A percentile compares a stretch with the other conserved stretches of the same genome.
phyloP scores from a whole-genome alignment of 441 rosid genomes.

The Croton setiger region DNA sequence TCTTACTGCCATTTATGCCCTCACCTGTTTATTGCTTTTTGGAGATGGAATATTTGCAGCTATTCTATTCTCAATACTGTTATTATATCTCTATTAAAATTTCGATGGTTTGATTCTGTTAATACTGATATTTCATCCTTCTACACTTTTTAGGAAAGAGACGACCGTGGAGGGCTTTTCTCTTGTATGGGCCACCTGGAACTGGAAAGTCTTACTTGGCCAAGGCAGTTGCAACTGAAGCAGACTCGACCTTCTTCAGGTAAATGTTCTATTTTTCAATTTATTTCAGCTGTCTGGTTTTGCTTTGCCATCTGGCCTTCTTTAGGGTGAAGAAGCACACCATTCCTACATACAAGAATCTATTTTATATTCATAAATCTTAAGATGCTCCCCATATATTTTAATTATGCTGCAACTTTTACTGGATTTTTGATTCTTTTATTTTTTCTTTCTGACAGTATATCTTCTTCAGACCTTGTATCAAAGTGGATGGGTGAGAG shows the following conservation, averaged over 20 bases:
- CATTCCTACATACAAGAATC: background rate
- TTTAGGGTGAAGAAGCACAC: background rate
- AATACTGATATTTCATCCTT: slow-evolving; percentile 1
- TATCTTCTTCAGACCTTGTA: slow-evolving; percentile 97
- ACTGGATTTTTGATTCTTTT: slow-evolving; percentile 1
- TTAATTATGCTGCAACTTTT: background rate
- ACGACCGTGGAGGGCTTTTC: slow-evolving; percentile 94
- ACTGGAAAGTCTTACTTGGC: slow-evolving; percentile 99
- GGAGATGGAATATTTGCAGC: background rate
- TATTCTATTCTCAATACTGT: background rate
- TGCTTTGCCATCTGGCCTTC: background rate
- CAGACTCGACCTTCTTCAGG: slow-evolving; percentile 98
- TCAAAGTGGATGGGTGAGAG: slow-evolving; percentile 99
- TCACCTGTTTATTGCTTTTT: background rate
- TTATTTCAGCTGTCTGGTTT: background rate
- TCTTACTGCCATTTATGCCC: background rate
- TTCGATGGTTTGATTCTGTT: background rate
- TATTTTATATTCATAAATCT: background rate
- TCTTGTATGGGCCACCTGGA: slow-evolving; percentile 97
- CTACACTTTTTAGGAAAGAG: slow-evolving; percentile 70
- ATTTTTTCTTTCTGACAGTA: slow-evolving; percentile 30
- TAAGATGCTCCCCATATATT: background rate
- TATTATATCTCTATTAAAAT: background rate
- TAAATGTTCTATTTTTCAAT: slow-evolving; percentile 22
- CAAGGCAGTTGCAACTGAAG: slow-evolving; percentile 99